Percentiles rank a stretch among this genome's conserved stretches.
Evolutionary conservation across 306 rosid species (phyloP).

Genomic region (Urtica urens): DNA sequence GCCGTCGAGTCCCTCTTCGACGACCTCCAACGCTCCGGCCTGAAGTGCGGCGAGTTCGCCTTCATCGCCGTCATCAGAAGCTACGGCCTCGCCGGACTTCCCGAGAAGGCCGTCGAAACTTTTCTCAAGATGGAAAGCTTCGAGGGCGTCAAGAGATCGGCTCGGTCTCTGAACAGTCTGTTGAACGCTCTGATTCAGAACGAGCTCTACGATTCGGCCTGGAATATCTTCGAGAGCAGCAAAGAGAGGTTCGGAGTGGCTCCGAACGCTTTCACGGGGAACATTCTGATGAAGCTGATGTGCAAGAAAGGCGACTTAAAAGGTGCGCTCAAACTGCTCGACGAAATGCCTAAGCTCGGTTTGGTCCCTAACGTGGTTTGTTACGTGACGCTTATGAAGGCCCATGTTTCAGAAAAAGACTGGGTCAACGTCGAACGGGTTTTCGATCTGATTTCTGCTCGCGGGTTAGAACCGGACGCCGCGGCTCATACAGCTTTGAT

Average conservation of each 20-base stretch:
- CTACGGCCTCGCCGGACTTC: constrained; percentile 47
- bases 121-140: constrained; percentile 29
- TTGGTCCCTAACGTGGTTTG: constrained; percentile 59
- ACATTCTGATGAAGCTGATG: constrained; percentile 49
- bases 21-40: constrained; percentile 13
- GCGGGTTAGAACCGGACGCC: constrained; percentile 65
- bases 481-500: constrained; percentile 52
- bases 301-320: constrained; percentile 44
- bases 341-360: constrained; percentile 60
- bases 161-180: constrained; percentile 42
- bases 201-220: constrained; percentile 33
- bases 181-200: constrained; percentile 60
- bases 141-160: constrained; percentile 38
- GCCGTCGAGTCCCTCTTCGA: constrained; percentile 30
- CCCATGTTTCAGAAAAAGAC: constrained; percentile 41
- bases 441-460: constrained; percentile 43
- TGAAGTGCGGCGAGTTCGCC: constrained; percentile 42
- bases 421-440: constrained; percentile 46
- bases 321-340: constrained; percentile 43
- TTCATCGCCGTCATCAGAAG: constrained; percentile 43
- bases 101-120: constrained; percentile 29
- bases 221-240: constrained; percentile 36
- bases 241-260: constrained; percentile 28
- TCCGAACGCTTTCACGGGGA: constrained; percentile 54
- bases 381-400: constrained; percentile 53